phyloP scores from a whole-genome alignment of 208 protist species.

The Crithidia bombi region DNA sequence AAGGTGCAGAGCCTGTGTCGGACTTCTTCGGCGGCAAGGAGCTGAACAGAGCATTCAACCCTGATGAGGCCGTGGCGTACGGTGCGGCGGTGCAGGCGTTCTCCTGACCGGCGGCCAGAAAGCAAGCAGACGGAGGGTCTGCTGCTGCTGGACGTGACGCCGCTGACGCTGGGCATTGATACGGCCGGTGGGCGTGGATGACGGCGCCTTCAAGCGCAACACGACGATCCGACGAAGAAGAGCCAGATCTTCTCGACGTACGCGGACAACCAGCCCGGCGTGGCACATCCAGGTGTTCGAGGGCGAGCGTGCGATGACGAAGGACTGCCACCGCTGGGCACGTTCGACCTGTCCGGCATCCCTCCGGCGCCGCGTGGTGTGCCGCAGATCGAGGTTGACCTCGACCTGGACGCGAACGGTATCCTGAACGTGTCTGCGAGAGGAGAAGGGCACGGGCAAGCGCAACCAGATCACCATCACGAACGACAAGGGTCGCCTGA shows the following conservation, averaged over 20 bases:
- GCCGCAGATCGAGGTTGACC: slow-evolving; percentile 98
- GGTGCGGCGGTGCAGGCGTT: slow-evolving; percentile 99
- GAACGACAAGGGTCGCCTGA: slow-evolving; percentile 97
- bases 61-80: slow-evolving; percentile 98
- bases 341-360: slow-evolving; percentile 92
- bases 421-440: slow-evolving; percentile 96
- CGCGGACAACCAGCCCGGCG: slow-evolving; percentile 85
- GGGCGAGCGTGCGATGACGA: slow-evolving; percentile 93
- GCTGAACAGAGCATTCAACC: slow-evolving; percentile 94
- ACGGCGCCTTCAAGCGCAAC: slow-evolving; percentile 91
- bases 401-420: slow-evolving; percentile 98
- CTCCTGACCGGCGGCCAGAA: slow-evolving; percentile 81
- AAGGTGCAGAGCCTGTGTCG: slow-evolving; percentile 91
- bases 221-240: slow-evolving; percentile 85
- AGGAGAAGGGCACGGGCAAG: slow-evolving; percentile 93
- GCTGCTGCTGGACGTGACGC: slow-evolving; percentile 88
- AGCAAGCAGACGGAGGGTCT: slow-evolving; percentile 76
- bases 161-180: slow-evolving; percentile 95
- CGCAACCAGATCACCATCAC: slow-evolving; percentile 92
- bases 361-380: slow-evolving; percentile 89
- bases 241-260: slow-evolving; percentile 88
- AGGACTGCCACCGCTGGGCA: slow-evolving; percentile 95
- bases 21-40: slow-evolving; percentile 72
- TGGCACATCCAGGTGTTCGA: slow-evolving; percentile 95
- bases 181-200: slow-evolving; percentile 95